Evolutionary conservation across 202 grass and related monocot species (phyloP), one percentile per base, ranked within the genome.

Genomic region (Setaria viridis): DNA sequence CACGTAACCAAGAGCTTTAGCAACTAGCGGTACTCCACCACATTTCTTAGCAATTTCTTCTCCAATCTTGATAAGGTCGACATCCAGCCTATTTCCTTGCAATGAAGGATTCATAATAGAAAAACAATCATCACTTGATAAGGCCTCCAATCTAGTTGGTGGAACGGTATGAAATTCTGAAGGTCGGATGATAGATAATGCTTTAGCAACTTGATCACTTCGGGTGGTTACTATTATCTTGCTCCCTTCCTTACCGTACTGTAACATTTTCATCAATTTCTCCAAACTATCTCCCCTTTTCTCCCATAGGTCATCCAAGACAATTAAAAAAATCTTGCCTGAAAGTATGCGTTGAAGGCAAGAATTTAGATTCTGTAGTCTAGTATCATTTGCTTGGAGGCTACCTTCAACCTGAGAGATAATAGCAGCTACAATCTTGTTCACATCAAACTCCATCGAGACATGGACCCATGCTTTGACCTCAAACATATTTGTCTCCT

Each of bases 401-500:
- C 2, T n/a, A 45, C 7, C 19, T 3, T 69, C 66, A 2, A 69
- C 4, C 17, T 69, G 9, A 45, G 35, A 45, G 2, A 69, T 45
- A 45, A 69, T 69, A 45, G 7, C 17, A 69, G 66, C 9, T 11
- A 30, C 9, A 69, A 69, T 45, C 39, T 69, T 69, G 8, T 21
- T 45, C 9, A 69, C 0, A 45, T 69, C 39, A 45, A 69, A 69
- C 3, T 69, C 39, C 66, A 2, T 45, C 12, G 66, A 69, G 17
- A 69, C 66, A 69, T 43, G 39, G 19, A 69, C 39, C 66, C 66
- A 69, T 69, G 39, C 66, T 45, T 69, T 43, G 3, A 69, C 17
- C 21, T 69, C 39, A 69, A 62, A 62, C 4, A 41, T 41, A 41
- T 41, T 41, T 41, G 39, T 41, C 3, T 69, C 59, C 10, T 62